phyloP scores from a whole-genome alignment of 208 protist genomes.

The Acanthamoeba castellanii region DNA sequence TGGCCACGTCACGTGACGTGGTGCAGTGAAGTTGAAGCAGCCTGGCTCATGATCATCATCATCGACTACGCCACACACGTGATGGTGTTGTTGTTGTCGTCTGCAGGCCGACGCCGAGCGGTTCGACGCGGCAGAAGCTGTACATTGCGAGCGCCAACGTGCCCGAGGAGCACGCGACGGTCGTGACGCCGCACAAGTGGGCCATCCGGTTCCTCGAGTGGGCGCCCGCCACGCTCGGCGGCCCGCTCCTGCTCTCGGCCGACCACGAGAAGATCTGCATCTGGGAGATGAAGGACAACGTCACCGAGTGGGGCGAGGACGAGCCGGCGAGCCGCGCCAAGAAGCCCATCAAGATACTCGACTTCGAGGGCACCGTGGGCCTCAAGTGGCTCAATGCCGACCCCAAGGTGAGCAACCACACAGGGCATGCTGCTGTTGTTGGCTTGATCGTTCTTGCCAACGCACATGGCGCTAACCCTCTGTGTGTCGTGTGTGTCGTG shows the following conservation, averaged over 20 bases:
- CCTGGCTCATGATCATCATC: too few relatives aligned
- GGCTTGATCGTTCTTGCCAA: background rate
- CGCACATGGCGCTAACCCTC: background rate
- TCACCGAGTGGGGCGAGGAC: background rate
- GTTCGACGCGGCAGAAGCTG: background rate
- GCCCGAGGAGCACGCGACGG: background rate
- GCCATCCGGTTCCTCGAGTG: conserved; percentile 45
- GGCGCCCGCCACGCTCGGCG: background rate
- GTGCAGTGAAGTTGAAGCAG: too few relatives aligned
- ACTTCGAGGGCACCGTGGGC: background rate
- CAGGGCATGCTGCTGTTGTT: too few relatives aligned
- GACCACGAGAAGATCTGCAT: conserved; percentile 22
- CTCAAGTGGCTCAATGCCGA: conserved; percentile 24
- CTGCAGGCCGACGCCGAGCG: background rate
- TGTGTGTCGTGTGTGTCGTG: too few relatives aligned
- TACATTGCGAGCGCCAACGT: conserved; percentile 19
- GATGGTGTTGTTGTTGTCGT: too few relatives aligned
- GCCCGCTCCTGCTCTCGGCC: background rate
- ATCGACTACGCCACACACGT: too few relatives aligned
- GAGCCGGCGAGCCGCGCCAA: background rate
- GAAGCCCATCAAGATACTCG: background rate
- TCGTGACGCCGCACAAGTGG: conserved; percentile 34
- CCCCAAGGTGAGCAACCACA: background rate
- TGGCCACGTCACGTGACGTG: too few relatives aligned
- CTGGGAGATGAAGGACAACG: conserved; percentile 34